These are phyloP conservation scores for Trypanosoma lewisi DNA, from an alignment of 208 protist genomes.

Conservation along the genomic window DNA sequence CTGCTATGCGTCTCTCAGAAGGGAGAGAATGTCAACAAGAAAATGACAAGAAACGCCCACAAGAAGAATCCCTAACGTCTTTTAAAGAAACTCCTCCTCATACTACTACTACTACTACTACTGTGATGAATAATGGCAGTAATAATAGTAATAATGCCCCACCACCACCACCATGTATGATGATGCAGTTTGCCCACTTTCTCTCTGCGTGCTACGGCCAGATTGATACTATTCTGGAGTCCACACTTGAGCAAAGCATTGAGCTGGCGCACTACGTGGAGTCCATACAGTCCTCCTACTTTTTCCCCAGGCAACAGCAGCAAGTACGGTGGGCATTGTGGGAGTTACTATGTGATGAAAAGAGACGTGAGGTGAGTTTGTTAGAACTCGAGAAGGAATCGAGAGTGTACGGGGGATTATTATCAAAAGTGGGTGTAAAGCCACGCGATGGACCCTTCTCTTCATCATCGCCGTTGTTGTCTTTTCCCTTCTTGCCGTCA, in stretches of 20 bases:
- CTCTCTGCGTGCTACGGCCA: slow-evolving; percentile 10
- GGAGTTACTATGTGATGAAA: slow-evolving; percentile 16
- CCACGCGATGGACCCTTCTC: too few species aligned
- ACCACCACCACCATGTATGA: neutral
- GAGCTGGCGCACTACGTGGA: slow-evolving; percentile 26
- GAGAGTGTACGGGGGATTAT: slow-evolving; percentile 10
- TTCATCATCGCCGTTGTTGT: too few species aligned
- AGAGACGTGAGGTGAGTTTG: slow-evolving; percentile 8
- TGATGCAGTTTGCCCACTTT: slow-evolving; percentile 17
- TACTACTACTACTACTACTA: neutral
- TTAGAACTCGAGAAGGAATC: slow-evolving; percentile 13
- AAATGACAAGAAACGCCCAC: too few species aligned
- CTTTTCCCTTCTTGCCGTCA: neutral
- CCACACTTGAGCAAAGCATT: slow-evolving; percentile 11
- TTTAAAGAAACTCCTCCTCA: too few species aligned
- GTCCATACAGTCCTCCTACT: neutral
- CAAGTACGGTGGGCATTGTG: slow-evolving; percentile 26
- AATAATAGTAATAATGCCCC: neutral
- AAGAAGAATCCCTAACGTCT: too few species aligned
- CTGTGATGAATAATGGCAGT: too few species aligned
- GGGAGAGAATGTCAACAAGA: too few species aligned
- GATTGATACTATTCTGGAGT: slow-evolving; percentile 21
- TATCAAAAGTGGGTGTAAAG: neutral
- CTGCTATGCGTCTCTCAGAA: too few species aligned
- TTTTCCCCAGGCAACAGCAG: slow-evolving; percentile 22